Conservation (phyloP, 2,329 filamentous ascomycete genomes). For the Colletotrichum sp. region DNA sequence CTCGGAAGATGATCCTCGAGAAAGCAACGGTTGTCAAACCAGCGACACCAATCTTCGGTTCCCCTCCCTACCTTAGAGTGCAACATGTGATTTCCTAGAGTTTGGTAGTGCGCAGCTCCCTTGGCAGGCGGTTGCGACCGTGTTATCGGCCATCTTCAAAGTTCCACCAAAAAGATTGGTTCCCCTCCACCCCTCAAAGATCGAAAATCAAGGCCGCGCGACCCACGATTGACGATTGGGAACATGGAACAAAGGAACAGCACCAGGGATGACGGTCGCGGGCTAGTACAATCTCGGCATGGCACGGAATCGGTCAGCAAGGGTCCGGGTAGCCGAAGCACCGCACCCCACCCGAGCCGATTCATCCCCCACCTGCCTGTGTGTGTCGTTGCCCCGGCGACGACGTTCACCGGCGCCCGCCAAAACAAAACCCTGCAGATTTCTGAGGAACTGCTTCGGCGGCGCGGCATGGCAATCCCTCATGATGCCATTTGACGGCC, state of each 20-base stretch:
- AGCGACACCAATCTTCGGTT: neutral
- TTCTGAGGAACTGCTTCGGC: neutral
- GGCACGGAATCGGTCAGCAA: neutral
- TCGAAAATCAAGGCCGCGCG: neutral
- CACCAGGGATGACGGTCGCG: neutral
- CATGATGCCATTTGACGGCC: neutral
- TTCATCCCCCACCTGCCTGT: neutral
- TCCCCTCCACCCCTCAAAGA: neutral
- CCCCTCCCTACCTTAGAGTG: neutral
- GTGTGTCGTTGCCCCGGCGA: neutral
- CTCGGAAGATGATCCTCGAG: neutral
- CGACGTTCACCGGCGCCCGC: neutral
- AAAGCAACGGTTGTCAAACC: neutral
- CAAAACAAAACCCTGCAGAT: constrained; percentile 1
- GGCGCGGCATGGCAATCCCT: neutral
- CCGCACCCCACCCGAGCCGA: neutral
- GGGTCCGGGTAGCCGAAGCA: neutral
- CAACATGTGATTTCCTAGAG: constrained; percentile 9
- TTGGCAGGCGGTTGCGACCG: neutral
- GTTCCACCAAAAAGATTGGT: neutral
- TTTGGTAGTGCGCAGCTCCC: neutral
- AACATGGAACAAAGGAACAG: neutral
- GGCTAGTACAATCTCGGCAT: neutral
- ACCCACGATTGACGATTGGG: neutral
- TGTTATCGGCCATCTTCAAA: neutral